Evolutionary conservation across 345 rosid genomes (phyloP).

Genomic region (Schrenkiella parvula): DNA sequence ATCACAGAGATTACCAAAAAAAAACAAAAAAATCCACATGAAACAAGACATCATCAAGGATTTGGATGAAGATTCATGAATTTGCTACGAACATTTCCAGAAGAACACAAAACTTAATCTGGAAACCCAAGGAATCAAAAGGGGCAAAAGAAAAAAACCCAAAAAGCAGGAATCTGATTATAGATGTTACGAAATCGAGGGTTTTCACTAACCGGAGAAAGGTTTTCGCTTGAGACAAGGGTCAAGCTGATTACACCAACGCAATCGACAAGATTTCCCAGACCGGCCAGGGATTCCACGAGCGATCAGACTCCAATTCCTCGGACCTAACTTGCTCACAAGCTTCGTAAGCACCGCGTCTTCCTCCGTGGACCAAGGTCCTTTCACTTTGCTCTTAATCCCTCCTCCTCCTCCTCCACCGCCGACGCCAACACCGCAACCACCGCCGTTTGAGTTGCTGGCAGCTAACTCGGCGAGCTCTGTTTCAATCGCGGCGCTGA

Average conservation of each 20-base stretch:
- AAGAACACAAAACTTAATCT: not conserved
- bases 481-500: slow-evolving; percentile 28
- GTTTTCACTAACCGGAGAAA: slow-evolving; percentile 47
- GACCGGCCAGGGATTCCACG: slow-evolving; percentile 80
- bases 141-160: not conserved
- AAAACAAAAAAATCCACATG: not conserved
- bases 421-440: too few species aligned
- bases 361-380: slow-evolving; percentile 86
- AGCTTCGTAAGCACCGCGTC: slow-evolving; percentile 56
- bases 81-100: not conserved
- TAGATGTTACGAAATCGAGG: not conserved
- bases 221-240: slow-evolving; percentile 80
- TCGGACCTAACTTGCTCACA: slow-evolving; percentile 61
- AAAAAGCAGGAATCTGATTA: not conserved
- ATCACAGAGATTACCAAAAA: not conserved
- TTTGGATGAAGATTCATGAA: not conserved
- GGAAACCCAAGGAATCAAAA: not conserved
- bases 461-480: slow-evolving; percentile 29
- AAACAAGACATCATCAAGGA: not conserved
- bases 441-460: slow-evolving; percentile 35
- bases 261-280: slow-evolving; percentile 78
- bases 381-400: slow-evolving; percentile 53
- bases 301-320: slow-evolving; percentile 87
- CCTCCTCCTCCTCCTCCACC: not conserved
- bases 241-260: slow-evolving; percentile 90